Conservation (phyloP, 2,329 filamentous ascomycete genomes). For the Corinectria fuckeliana region DNA sequence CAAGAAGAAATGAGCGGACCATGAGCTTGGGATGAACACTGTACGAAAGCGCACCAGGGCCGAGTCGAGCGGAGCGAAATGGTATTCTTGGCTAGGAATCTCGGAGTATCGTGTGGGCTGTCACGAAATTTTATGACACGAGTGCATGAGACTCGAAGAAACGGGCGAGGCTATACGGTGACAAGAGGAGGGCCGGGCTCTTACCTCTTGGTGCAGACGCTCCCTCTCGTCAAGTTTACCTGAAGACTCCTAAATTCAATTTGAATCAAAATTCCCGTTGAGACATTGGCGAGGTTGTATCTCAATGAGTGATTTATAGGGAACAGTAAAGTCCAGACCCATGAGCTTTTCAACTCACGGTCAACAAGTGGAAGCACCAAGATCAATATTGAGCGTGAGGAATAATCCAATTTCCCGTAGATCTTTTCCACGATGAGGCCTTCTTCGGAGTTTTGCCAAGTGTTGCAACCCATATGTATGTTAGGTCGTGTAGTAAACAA, state of each 20-base stretch:
- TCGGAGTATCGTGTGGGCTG: slow-evolving; percentile 37
- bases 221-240: slow-evolving; percentile 17
- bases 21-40: slow-evolving; percentile 21
- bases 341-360: too few relatives aligned
- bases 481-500: background rate
- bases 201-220: slow-evolving; percentile 13
- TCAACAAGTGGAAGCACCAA: too few relatives aligned
- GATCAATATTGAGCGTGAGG: background rate
- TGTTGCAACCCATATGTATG: background rate
- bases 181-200: slow-evolving; percentile 20
- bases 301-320: slow-evolving; percentile 5
- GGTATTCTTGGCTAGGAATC: slow-evolving; percentile 35
- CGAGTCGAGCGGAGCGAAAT: slow-evolving; percentile 40
- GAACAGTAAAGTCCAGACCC: too few relatives aligned
- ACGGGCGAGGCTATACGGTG: slow-evolving; percentile 22
- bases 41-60: slow-evolving; percentile 33
- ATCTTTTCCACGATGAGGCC: background rate
- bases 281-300: background rate
- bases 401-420: slow-evolving; percentile 17
- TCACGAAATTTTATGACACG: slow-evolving; percentile 38
- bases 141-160: slow-evolving; percentile 32
- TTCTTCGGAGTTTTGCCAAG: background rate
- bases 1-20: slow-evolving; percentile 59
- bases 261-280: background rate
- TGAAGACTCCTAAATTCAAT: slow-evolving; percentile 1